These are phyloP conservation scores for Naegleria fowleri DNA, from an alignment of 208 protist genomes.

Conservation along the genomic window DNA sequence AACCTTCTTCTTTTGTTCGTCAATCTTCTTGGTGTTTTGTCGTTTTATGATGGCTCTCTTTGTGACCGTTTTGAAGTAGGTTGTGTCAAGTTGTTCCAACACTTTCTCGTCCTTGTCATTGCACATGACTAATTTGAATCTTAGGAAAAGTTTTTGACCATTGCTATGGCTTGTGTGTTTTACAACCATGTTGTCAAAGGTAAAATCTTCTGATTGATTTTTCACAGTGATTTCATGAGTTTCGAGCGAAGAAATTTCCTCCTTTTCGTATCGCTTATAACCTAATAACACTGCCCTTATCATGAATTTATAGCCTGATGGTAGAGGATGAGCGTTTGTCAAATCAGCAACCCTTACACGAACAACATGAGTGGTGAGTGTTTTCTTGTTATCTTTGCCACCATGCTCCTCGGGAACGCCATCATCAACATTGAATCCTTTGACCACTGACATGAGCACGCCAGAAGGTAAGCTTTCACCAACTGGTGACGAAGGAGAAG, in stretches of 20 bases:
- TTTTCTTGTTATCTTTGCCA: not conserved
- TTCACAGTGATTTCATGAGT: not conserved
- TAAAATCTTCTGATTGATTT: not conserved
- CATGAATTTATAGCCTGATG: not conserved
- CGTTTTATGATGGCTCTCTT: not conserved
- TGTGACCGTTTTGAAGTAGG: constrained; percentile 2
- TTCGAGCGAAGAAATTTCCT: not conserved
- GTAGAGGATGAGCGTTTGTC: not conserved
- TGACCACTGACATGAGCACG: not conserved
- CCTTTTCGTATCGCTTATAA: not conserved
- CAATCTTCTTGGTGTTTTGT: not conserved
- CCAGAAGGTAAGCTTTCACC: not conserved
- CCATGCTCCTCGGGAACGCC: not conserved
- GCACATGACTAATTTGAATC: not conserved
- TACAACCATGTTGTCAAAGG: not conserved
- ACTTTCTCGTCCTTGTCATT: not conserved
- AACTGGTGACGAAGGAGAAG: not conserved
- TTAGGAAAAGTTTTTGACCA: not conserved
- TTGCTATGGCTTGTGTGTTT: not conserved
- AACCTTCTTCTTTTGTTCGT: not conserved
- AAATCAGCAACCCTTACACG: not conserved
- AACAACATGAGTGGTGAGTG: not conserved
- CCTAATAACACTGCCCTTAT: not conserved
- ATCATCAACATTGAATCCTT: not conserved
- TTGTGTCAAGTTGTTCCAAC: not conserved